Percentiles rank a stretch among this genome's conserved stretches.
These are phyloP conservation scores for Cadophora luteo-olivacea DNA, from an alignment of 2,329 filamentous ascomycete genomes.

Conservation along the genomic window DNA sequence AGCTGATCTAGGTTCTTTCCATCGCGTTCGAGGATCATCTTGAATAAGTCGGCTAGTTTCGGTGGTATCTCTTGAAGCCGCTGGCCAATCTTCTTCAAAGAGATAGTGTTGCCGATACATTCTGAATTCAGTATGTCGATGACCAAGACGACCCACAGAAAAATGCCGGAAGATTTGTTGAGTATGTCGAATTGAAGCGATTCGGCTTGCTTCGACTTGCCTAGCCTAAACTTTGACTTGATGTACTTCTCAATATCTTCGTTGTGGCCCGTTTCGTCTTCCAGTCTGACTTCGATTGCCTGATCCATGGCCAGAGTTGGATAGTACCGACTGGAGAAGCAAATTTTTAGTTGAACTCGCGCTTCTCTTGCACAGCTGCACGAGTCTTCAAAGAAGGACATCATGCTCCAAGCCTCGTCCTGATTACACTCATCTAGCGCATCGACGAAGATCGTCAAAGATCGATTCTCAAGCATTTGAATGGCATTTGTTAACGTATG, in stretches of 20 bases:
- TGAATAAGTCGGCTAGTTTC: constrained; percentile 30
- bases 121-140: constrained; percentile 52
- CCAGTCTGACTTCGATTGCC: constrained; percentile 37
- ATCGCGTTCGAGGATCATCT: constrained; percentile 49
- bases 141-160: constrained; percentile 37
- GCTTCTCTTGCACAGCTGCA: constrained; percentile 25
- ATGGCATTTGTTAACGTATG: constrained; percentile 39
- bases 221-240: constrained; percentile 35
- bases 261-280: constrained; percentile 39
- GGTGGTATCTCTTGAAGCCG: constrained; percentile 44
- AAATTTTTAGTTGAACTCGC: constrained; percentile 34
- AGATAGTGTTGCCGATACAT: constrained; percentile 31
- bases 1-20: constrained; percentile 49
- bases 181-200: constrained; percentile 29
- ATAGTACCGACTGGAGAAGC: constrained; percentile 43
- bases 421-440: constrained; percentile 55
- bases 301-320: constrained; percentile 37
- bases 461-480: constrained; percentile 34
- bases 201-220: constrained; percentile 27
- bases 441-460: constrained; percentile 50
- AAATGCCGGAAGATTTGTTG: constrained; percentile 33
- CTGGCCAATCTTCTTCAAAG: constrained; percentile 43
- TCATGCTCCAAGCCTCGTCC: constrained; percentile 26
- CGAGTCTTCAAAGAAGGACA: constrained; percentile 35
- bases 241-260: constrained; percentile 43